Evolutionary conservation across 805 yeast genomes (phyloP), one percentile per base, ranked within the genome.

Genomic region (Zygosaccharomyces lentus): DNA sequence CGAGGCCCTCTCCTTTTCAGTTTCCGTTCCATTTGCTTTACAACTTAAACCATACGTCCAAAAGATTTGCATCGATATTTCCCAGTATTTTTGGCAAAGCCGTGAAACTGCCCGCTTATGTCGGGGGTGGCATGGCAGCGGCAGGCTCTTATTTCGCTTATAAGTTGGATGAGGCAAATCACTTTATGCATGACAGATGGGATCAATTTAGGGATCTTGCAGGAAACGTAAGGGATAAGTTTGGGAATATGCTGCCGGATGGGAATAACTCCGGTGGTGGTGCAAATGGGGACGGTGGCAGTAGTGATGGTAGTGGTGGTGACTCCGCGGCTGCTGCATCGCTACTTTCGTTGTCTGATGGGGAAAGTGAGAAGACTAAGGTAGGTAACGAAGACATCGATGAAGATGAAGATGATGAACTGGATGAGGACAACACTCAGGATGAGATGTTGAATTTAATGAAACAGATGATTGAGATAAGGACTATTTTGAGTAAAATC

Each of bases 401-500:
- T 4, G 78, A 73, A 13, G 78, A 75, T 9, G 78, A 74, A 1
- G 80, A 76, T 5, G 79, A 75, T 10, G 80, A 73, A 9, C 75
- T 72, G 17, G 76, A 75, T 2, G 74, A 75, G 17, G 84, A 80
- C 45, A 72, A 72, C 38, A 77, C 88, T 1, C 81, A 82, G 50
- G 84, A 82, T 53, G 91, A 87, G 45, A 93, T 93, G 84, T 71
- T 93, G 64, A 84, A 84, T 52, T 68, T 93, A 51, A 95, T 99
- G 6, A 80, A 89, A 55, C 96, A 89, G 65, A 93, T 93, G 99
- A 95, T 93, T 57, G 99, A 95, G 65, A 90, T 93, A 47, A 74
- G 98, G 61, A 77, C 82, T 42, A 77, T 93, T 25, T 71, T 93
- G 43, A 77, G 84, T 47, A 81, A 78, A 50, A 80, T 93, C 13